phyloP scores from a whole-genome alignment of 768 basidiomycete species.

The Suillus occidentalis region DNA sequence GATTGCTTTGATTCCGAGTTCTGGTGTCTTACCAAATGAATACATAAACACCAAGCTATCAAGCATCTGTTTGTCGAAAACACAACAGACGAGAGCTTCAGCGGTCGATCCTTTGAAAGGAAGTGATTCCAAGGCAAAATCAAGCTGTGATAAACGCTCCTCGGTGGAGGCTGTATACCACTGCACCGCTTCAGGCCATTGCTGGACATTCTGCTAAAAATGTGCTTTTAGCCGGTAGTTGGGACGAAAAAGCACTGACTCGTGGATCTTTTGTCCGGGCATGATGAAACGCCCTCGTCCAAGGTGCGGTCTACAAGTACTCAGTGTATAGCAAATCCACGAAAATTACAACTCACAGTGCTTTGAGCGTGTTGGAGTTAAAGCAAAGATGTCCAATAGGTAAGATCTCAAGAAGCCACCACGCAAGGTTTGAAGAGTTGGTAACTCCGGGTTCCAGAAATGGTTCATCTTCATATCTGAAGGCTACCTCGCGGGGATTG shows the following conservation, averaged over 20 bases:
- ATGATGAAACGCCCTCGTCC: constrained; percentile 4
- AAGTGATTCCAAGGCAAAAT: not conserved
- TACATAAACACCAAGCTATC: not conserved
- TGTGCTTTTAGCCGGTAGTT: constrained; percentile 6
- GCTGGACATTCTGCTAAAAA: constrained; percentile 1
- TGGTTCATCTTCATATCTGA: not conserved
- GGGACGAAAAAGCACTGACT: constrained; percentile 1
- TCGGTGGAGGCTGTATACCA: not conserved
- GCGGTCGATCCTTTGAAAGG: not conserved
- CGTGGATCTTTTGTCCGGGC: constrained; percentile 9
- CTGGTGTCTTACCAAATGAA: not conserved
- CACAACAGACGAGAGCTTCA: not conserved
- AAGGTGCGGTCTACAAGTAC: not conserved
- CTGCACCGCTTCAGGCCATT: constrained; percentile 2
- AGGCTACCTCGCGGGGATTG: not conserved
- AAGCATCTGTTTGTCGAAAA: not conserved
- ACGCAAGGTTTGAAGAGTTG: not conserved
- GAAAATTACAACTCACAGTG: not conserved
- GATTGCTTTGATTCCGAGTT: not conserved
- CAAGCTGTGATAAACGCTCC: not conserved
- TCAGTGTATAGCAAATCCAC: not conserved
- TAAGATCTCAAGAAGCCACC: constrained; percentile 4
- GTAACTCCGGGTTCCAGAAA: not conserved
- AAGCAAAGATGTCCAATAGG: not conserved
- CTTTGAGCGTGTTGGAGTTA: not conserved